Base-by-base conservation (phyloP, 2,329 filamentous ascomycete species). In the Rhynchosporium graminicola region DNA sequence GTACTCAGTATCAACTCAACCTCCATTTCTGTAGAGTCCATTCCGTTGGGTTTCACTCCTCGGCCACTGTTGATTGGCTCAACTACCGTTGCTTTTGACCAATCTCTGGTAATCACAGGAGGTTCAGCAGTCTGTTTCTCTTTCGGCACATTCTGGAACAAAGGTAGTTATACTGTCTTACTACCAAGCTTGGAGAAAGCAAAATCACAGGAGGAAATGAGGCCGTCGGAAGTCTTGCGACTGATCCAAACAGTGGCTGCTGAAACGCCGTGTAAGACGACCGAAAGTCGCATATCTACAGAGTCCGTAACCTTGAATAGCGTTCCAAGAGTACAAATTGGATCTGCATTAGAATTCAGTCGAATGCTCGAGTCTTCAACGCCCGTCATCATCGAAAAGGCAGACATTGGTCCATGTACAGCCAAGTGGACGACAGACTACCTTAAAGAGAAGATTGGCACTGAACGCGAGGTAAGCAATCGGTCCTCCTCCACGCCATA, bases 111-210 rank as follows among this genome's bases (percentile, higher is more conserved):
- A 9, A 77, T 96, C 7, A 75, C 89, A 54, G 92, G 92, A 1
- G 93, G 93, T 15, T 93, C 92, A 43, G 91, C 90, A 15, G 91
- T 92, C 8, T 96, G 92, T 74, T 96, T 96, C 78, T 92, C 91
- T 0, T 96, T 96, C 82, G 92, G 92, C 1, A 90, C 90, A 6
- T 92, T 85, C 71, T 96, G 91, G 90, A 93, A 92, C 57, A 80
- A 81, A 38, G 85, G 85, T 1, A 70, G 65, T 55, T 73, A 69
- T 59, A 72, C 67, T 4, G 29, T 71, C 3, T 12, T 28, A 38
- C 31, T 36, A 51, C 15, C 33, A 9, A 46, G 46, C 45, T n/a
- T 10, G 28, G 10, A 36, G 5, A 3, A n/a, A 20, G n/a, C 10
- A 15, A 4, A 52, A 6, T 50, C 47, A 7, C 40, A 28, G 36